Percentiles rank a stretch among this genome's conserved stretches.
Conservation (phyloP, 257 asterid species). For the Solanum virginianum region DNA sequence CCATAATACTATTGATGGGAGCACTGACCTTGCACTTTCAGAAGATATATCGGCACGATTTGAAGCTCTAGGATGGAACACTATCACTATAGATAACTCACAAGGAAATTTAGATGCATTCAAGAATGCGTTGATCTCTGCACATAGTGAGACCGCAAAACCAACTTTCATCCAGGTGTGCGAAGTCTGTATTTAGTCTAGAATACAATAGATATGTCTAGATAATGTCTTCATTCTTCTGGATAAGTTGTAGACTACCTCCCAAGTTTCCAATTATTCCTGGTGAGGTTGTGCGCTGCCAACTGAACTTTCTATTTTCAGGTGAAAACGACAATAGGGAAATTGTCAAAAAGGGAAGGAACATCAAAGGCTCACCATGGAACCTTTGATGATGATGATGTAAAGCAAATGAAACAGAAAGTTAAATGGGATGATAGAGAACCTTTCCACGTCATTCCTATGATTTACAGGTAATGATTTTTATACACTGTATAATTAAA, state of each 20-base stretch:
- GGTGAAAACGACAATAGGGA: constrained; percentile 49
- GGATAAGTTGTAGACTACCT: background rate
- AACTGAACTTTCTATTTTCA: background rate
- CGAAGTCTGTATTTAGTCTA: background rate
- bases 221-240: background rate
- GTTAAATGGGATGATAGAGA: constrained; percentile 34
- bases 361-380: constrained; percentile 53
- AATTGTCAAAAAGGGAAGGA: constrained; percentile 46
- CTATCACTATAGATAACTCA: constrained; percentile 21
- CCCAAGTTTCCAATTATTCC: background rate
- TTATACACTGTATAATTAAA: background rate
- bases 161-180: constrained; percentile 43
- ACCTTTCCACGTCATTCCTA: constrained; percentile 42
- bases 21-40: constrained; percentile 30
- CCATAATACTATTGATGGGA: constrained; percentile 33
- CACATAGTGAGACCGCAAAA: constrained; percentile 18
- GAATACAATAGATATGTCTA: background rate
- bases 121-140: constrained; percentile 26
- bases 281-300: background rate
- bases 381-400: constrained; percentile 39
- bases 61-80: constrained; percentile 44
- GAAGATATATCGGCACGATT: constrained; percentile 32
- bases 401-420: constrained; percentile 40
- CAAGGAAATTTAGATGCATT: constrained; percentile 17
- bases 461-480: constrained; percentile 26